phyloP scores from a whole-genome alignment of 164 flowering plant genomes.

The Taxillus chinensis region DNA sequence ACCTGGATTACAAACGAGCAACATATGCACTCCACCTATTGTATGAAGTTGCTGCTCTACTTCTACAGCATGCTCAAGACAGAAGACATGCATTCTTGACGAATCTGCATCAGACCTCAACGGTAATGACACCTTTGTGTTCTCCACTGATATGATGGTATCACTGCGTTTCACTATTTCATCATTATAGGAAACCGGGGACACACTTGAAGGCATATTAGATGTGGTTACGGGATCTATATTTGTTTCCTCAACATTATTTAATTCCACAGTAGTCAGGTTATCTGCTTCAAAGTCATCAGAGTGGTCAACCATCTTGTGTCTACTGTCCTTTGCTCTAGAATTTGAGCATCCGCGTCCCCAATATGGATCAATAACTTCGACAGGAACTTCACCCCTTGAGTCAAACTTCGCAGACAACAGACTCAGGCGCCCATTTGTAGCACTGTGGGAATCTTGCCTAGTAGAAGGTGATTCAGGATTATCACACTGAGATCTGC shows the following conservation, averaged over 20 bases:
- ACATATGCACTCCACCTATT: conserved; percentile 69
- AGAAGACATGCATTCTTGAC: conserved; percentile 78
- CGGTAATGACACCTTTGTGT: conserved; percentile 15
- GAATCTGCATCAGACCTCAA: conserved; percentile 55
- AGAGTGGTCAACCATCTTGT: conserved; percentile 14
- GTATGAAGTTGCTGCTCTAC: conserved; percentile 68
- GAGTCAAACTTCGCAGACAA: conserved; percentile 9
- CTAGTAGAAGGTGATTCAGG: conserved; percentile 14
- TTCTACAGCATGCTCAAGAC: conserved; percentile 94
- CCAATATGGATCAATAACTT: conserved; percentile 9
- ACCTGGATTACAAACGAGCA: conserved; percentile 91
- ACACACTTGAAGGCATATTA: conserved; percentile 11
- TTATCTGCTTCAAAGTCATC: conserved; percentile 15
- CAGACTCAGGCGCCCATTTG: conserved; percentile 10
- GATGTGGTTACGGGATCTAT: conserved; percentile 16
- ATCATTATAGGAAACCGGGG: conserved; percentile 9
- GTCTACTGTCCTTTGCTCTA: conserved; percentile 10
- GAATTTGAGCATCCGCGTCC: conserved; percentile 12
- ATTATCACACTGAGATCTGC: conserved; percentile 11
- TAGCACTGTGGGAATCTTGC: conserved; percentile 14
- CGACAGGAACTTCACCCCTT: conserved; percentile 18
- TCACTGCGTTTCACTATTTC: conserved; percentile 17
- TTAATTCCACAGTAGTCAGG: conserved; percentile 13
- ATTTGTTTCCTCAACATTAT: conserved; percentile 16
- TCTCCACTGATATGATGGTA: conserved; percentile 17